Percentiles rank a stretch among this genome's conserved stretches.
phyloP scores from a whole-genome alignment of 495 filamentous ascomycete species.

The Penicillium longicatenatum region DNA sequence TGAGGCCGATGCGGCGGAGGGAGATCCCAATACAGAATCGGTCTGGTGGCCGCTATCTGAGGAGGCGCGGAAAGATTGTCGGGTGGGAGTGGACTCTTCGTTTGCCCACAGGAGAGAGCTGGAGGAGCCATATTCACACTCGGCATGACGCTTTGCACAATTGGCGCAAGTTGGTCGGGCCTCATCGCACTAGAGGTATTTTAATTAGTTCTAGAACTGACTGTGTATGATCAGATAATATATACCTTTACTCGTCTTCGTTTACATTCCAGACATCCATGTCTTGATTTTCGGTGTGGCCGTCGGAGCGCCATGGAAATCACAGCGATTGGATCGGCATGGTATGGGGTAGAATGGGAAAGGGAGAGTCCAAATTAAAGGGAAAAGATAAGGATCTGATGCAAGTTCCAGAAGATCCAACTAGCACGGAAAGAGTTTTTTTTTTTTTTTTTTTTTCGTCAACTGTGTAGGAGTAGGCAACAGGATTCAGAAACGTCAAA shows the following conservation, averaged over 20 bases:
- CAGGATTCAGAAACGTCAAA: slow-evolving; percentile 20
- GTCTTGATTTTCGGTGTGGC: slow-evolving; percentile 37
- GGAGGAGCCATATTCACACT: slow-evolving; percentile 43
- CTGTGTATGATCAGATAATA: not conserved
- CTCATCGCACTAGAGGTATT: slow-evolving; percentile 37
- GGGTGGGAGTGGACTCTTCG: slow-evolving; percentile 27
- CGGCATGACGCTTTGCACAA: slow-evolving; percentile 40
- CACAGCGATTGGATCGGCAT: slow-evolving; percentile 2
- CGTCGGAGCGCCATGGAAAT: slow-evolving; percentile 38
- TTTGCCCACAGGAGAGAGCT: slow-evolving; percentile 43
- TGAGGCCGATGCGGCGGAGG: slow-evolving; percentile 21
- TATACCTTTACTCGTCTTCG: slow-evolving; percentile 44
- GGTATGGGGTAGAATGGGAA: not conserved
- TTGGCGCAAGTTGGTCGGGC: slow-evolving; percentile 40
- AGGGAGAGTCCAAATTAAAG: not conserved
- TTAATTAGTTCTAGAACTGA: not conserved
- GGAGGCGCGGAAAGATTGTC: slow-evolving; percentile 17
- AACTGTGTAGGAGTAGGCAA: slow-evolving; percentile 19
- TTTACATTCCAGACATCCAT: slow-evolving; percentile 40
- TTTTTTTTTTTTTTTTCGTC: not conserved
- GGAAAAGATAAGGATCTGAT: not conserved
- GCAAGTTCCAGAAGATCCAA: not conserved
- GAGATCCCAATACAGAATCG: slow-evolving; percentile 17
- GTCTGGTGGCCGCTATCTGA: slow-evolving; percentile 27
- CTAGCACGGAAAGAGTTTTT: slow-evolving; percentile 1